Evolutionary conservation across 2,329 filamentous ascomycete genomes (phyloP), one percentile per base, ranked within the genome.

Genomic region (Escovopsis weberi): DNA sequence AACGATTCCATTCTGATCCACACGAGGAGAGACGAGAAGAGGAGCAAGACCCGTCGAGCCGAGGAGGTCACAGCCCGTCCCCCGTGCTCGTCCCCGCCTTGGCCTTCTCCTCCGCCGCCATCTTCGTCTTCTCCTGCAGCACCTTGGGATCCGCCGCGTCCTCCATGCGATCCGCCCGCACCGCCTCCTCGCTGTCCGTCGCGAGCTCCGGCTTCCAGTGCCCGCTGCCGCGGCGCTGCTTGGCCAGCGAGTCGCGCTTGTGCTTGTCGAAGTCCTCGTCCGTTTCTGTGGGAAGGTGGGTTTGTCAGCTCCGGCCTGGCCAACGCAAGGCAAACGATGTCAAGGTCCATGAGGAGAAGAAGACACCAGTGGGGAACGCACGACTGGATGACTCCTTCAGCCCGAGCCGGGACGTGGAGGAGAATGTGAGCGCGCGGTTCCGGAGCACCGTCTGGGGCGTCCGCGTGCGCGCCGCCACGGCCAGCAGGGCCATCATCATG

Each of bases 151-250:
- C 60, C n/a, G 51, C 26, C 11, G 58, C 51, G 36, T 62, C 52
- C 10, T 35, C 18, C 26, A 33, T 33, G 28, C 74, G 74, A 57
- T 82, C 82, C 35, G 78, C 82, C 66, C 75, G 80, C 61, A 91
- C 70, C 52, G 75, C 76, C 59, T 84, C 82, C 67, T 93, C 85
- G 61, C 80, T 84, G 61, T 85, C 77, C 40, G 78, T 83, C 3
- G 85, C 84, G 40, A 93, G 68, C 58, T 82, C 78, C 19, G 80
- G 70, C 64, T 83, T 82, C 85, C 85, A 91, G 57, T 85, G 72
- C 42, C 70, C 80, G 58, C 75, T 71, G 47, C 83, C 84, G 34
- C 72, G 62, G 59, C 80, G 76, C 46, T 85, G 73, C 67, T 88
- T 87, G 49, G 69, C 46, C 37, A 81, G 62, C 23, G 68, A 67